phyloP scores from a whole-genome alignment of 2,329 filamentous ascomycete genomes.

The Davidsoniella eucalypti region DNA sequence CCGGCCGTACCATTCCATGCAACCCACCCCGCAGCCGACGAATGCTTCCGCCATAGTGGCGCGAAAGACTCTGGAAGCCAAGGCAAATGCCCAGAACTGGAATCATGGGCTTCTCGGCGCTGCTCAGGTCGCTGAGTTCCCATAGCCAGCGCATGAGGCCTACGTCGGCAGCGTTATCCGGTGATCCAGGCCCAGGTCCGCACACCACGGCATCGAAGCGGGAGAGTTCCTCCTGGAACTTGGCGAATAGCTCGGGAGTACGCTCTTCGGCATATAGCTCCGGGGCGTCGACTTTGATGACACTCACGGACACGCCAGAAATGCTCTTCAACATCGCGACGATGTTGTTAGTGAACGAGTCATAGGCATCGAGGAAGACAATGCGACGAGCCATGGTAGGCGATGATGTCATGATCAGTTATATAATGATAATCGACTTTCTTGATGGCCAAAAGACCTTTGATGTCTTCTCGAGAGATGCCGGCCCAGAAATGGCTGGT shows the following conservation, averaged over 20 bases:
- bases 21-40: conserved; percentile 52
- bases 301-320: conserved; percentile 45
- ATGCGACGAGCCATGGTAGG: conserved; percentile 31
- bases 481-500: no score
- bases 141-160: conserved; percentile 69
- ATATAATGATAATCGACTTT: no score
- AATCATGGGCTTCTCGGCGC: conserved; percentile 35
- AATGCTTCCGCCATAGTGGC: conserved; percentile 50
- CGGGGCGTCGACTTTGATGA: conserved; percentile 55
- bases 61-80: conserved; percentile 69
- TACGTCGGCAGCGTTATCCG: conserved; percentile 54
- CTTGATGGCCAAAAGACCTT: no score
- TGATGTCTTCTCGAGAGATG: no score
- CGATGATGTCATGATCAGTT: not conserved
- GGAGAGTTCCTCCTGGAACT: conserved; percentile 24
- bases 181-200: conserved; percentile 79
- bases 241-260: conserved; percentile 23
- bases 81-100: conserved; percentile 81
- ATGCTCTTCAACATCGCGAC: conserved; percentile 60
- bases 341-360: conserved; percentile 95
- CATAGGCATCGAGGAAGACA: conserved; percentile 87
- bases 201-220: conserved; percentile 74
- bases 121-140: conserved; percentile 21
- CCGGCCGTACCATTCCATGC: conserved; percentile 62
- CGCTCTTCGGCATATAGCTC: conserved; percentile 27